Evolutionary conservation across 2,329 filamentous ascomycete genomes (phyloP), one percentile per base, ranked within the genome.

Genomic region (Pseudogymnoascus sp.): DNA sequence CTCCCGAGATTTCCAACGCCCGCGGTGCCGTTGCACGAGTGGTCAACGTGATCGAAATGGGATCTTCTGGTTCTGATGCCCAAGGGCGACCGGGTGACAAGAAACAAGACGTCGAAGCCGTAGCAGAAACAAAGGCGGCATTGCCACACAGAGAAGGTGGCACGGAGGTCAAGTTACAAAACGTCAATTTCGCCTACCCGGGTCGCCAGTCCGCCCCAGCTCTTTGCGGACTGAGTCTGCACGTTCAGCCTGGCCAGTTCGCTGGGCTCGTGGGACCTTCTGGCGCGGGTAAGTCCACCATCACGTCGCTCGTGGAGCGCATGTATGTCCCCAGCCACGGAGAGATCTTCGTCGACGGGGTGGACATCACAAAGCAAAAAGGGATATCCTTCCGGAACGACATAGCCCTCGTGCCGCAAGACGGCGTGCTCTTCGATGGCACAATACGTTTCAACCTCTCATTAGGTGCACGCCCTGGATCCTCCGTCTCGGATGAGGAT

Each of bases 221-320:
- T 63, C 80, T 81, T 1, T 74, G 90, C 64, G 84, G 80, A 69
- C 76, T 90, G 66, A 82, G 78, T 10, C 82, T 90, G 60, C 77
- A 57, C n/a, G 29, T 57, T 34, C 26, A 85, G 67, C 86, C 85
- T 67, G 88, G 87, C 4, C 85, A 89, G 70, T 90, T 89, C 69
- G 86, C 83, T 0, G 88, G 86, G 1, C 78, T 91, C 1, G 87
- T 91, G 4, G 88, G 88, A 1, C 81, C 87, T 0, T 87, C 85
- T 1, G 87, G 87, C 0, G 88, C 86, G 64, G 88, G 88, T 37
- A 90, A 93, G 76, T 88, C 86, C 0, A 90, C 85, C 14, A 85
- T 90, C 47, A 83, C 93, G 37, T 80, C 81, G 62, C 75, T 88
- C 0, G 74, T 88, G 5, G 85, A 88, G 74, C 81, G 84, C 12